Conservation (phyloP, 805 yeast genomes). For the Yamadazyma scolyti region DNA sequence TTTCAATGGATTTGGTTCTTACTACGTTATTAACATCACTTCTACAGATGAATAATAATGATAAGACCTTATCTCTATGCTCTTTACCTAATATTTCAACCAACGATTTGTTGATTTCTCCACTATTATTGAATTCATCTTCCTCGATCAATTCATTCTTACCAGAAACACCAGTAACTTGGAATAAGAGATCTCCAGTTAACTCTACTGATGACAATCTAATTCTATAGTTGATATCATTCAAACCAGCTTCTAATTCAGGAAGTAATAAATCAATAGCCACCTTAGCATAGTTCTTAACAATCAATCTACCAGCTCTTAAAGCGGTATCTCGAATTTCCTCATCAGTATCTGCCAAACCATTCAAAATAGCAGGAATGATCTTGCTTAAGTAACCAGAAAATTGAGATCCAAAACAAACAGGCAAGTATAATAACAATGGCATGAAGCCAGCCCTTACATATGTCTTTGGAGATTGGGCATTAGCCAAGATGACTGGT, state of each 20-base stretch:
- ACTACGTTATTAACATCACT: constrained; percentile 87
- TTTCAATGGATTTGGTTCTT: constrained; percentile 84
- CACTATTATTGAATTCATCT: constrained; percentile 29
- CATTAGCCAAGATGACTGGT: constrained; percentile 73
- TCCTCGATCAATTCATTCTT: constrained; percentile 66
- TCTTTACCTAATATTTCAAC: constrained; percentile 79
- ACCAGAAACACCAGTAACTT: constrained; percentile 86
- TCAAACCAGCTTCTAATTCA: constrained; percentile 85
- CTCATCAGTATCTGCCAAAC: constrained; percentile 87
- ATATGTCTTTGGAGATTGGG: constrained; percentile 61
- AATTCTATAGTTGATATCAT: constrained; percentile 79
- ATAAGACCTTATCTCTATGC: constrained; percentile 80
- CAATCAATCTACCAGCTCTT: constrained; percentile 90
- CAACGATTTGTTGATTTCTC: constrained; percentile 59
- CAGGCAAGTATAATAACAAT: constrained; percentile 81
- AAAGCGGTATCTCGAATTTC: constrained; percentile 83
- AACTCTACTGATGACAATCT: constrained; percentile 92
- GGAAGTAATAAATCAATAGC: constrained; percentile 93
- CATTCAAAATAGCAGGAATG: constrained; percentile 88
- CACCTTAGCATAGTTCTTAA: constrained; percentile 83
- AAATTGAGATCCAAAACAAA: constrained; percentile 88
- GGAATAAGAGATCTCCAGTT: constrained; percentile 91
- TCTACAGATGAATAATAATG: constrained; percentile 89
- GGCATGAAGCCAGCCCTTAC: constrained; percentile 94
- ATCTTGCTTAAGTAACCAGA: constrained; percentile 82